These are phyloP conservation scores for Myriosclerotinia duriaeana DNA, from an alignment of 2,329 filamentous ascomycete species.

Conservation along the genomic window DNA sequence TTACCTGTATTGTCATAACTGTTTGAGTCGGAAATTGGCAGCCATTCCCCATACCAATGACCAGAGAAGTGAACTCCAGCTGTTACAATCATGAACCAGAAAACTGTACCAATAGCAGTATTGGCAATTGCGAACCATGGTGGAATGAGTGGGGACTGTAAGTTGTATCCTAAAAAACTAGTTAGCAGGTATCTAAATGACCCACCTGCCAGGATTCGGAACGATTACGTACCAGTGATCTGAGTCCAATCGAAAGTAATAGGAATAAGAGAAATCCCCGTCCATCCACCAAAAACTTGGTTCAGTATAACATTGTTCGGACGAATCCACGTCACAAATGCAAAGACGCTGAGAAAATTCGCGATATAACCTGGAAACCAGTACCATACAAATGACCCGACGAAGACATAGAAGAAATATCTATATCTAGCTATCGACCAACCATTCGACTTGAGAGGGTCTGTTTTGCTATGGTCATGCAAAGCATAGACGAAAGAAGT, in stretches of 20 bases:
- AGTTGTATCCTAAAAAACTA: neutral
- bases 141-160: conserved; percentile 56
- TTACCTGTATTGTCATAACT: conserved; percentile 64
- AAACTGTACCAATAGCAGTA: conserved; percentile 64
- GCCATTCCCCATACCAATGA: conserved; percentile 63
- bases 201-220: conserved; percentile 45
- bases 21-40: conserved; percentile 60
- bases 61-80: conserved; percentile 65
- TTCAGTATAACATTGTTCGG: conserved; percentile 68
- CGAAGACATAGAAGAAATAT: conserved; percentile 43
- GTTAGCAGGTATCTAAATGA: conserved; percentile 35
- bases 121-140: conserved; percentile 73
- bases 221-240: conserved; percentile 36
- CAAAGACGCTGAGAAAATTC: conserved; percentile 68
- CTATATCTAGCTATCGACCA: conserved; percentile 49
- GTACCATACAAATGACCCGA: conserved; percentile 51
- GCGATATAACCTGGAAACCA: conserved; percentile 61
- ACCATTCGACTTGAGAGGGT: conserved; percentile 47
- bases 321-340: conserved; percentile 70
- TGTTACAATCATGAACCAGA: conserved; percentile 61
- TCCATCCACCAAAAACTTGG: conserved; percentile 67
- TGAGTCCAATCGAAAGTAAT: conserved; percentile 63
- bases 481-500: conserved; percentile 41
- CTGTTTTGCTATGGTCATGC: conserved; percentile 60
- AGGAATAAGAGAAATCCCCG: conserved; percentile 66